phyloP scores from a whole-genome alignment of 345 rosid species.

The Cardiospermum halicacabum region DNA sequence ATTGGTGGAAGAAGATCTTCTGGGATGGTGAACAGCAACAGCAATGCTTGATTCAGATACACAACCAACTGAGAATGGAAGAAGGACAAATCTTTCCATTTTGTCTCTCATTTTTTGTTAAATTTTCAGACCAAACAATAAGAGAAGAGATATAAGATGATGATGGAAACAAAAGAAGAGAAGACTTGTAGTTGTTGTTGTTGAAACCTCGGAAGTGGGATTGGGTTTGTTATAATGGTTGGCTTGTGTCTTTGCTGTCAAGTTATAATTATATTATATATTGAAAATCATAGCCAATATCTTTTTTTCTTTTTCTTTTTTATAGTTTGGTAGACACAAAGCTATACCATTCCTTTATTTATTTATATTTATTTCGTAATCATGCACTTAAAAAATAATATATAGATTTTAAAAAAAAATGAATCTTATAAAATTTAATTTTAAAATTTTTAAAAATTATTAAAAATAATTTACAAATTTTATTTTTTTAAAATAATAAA shows the following conservation, averaged over 20 bases:
- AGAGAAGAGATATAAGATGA: neutral
- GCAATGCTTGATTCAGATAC: slow-evolving; percentile 69
- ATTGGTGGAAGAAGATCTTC: slow-evolving; percentile 23
- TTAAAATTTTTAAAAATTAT: too few relatives aligned
- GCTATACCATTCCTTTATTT: too few relatives aligned
- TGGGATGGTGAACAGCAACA: slow-evolving; percentile 28
- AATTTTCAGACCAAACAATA: too few relatives aligned
- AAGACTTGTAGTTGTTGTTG: neutral
- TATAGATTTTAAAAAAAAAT: too few relatives aligned
- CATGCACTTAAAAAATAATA: neutral
- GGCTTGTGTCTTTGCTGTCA: slow-evolving; percentile 31
- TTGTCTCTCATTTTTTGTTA: slow-evolving; percentile 51
- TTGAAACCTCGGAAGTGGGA: slow-evolving; percentile 4
- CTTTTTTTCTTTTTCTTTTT: too few relatives aligned
- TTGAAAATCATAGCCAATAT: slow-evolving; percentile 18
- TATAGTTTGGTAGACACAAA: slow-evolving; percentile 20
- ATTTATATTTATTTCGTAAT: too few relatives aligned
- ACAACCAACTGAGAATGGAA: slow-evolving; percentile 77
- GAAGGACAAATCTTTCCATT: slow-evolving; percentile 75
- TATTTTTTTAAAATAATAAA: too few relatives aligned
- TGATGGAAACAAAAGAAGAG: neutral
- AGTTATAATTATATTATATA: slow-evolving; percentile 31
- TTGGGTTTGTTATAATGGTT: slow-evolving; percentile 31
- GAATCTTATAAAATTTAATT: too few relatives aligned
- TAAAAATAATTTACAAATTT: too few relatives aligned